A percentile compares a stretch with the other conserved stretches of the same genome.
These are phyloP conservation scores for Globisporangium recalcitrans DNA, from an alignment of 352 stramenopile genomes.

Conservation along the genomic window DNA sequence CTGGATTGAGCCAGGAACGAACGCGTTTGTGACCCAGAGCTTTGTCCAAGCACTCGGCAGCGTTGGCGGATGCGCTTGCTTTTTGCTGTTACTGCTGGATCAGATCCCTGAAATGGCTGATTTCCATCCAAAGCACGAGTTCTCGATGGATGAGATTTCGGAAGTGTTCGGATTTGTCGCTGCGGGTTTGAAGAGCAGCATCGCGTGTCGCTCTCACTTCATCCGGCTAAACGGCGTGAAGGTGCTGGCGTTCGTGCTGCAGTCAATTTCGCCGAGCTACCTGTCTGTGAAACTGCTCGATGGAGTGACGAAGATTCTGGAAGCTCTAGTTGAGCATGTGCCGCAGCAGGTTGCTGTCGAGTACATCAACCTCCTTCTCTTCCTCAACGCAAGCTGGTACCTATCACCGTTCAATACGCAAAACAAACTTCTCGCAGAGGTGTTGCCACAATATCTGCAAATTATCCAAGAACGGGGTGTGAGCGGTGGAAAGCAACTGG, in stretches of 20 bases:
- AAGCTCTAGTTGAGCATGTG: constrained; percentile 43
- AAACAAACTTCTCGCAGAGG: constrained; percentile 50
- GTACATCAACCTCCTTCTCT: constrained; percentile 62
- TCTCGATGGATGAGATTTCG: constrained; percentile 61
- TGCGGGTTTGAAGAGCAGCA: constrained; percentile 46
- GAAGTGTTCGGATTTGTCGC: constrained; percentile 60
- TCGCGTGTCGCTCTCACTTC: constrained; percentile 70
- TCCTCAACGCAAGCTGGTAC: constrained; percentile 81
- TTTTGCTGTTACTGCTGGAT: constrained; percentile 67
- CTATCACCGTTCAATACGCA: constrained; percentile 71
- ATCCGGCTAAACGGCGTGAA: constrained; percentile 60
- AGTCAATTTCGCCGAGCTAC: constrained; percentile 69
- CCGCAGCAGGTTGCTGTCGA: constrained; percentile 29
- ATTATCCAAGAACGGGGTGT: constrained; percentile 34
- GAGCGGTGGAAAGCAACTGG: not conserved
- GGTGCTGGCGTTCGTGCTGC: constrained; percentile 69
- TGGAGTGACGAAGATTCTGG: constrained; percentile 54
- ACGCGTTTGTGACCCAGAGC: constrained; percentile 51
- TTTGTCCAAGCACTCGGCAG: constrained; percentile 62
- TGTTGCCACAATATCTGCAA: constrained; percentile 55
- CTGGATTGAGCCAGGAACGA: constrained; percentile 62
- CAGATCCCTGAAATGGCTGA: constrained; percentile 75
- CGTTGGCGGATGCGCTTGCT: constrained; percentile 63
- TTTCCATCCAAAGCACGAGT: constrained; percentile 68
- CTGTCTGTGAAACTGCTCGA: constrained; percentile 57